Conservation (phyloP, 2,329 filamentous ascomycete species). For the Sphaerulina vaccinii region DNA sequence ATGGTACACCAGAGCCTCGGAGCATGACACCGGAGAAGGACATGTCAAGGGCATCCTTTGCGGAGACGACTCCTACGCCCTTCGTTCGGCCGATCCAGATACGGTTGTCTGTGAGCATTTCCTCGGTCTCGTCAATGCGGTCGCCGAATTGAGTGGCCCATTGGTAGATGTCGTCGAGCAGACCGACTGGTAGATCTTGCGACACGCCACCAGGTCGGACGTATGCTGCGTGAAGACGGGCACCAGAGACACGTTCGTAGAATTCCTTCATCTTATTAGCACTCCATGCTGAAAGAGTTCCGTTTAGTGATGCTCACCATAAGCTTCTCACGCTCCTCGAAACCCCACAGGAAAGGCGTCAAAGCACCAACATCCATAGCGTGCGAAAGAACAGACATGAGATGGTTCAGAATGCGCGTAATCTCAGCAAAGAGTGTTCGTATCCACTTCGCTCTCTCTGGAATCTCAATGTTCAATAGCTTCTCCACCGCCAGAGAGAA, state of each 20-base stretch:
- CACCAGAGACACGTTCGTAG: slow-evolving; percentile 97
- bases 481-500: slow-evolving; percentile 96
- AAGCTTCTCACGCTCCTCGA: slow-evolving; percentile 98
- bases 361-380: slow-evolving; percentile 98
- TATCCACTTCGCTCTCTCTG: slow-evolving; percentile 94
- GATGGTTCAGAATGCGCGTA: slow-evolving; percentile 89
- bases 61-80: slow-evolving; percentile 86
- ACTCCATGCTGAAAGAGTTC: neutral
- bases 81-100: slow-evolving; percentile 95
- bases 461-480: slow-evolving; percentile 93
- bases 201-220: slow-evolving; percentile 94
- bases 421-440: slow-evolving; percentile 94
- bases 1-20: slow-evolving; percentile 91
- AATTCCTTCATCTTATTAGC: slow-evolving; percentile 69
- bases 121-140: slow-evolving; percentile 97
- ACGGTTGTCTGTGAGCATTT: slow-evolving; percentile 97
- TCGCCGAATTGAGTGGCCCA: slow-evolving; percentile 99
- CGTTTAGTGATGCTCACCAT: slow-evolving; percentile 66
- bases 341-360: slow-evolving; percentile 98
- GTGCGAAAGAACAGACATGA: slow-evolving; percentile 96
- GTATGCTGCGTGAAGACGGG: slow-evolving; percentile 94
- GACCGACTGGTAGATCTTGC: slow-evolving; percentile 88
- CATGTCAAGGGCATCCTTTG: slow-evolving; percentile 93
- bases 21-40: slow-evolving; percentile 98
- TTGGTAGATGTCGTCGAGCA: slow-evolving; percentile 98